Base-by-base conservation (phyloP, 2,329 filamentous ascomycete genomes). In the Pseudogymnoascus sp. region DNA sequence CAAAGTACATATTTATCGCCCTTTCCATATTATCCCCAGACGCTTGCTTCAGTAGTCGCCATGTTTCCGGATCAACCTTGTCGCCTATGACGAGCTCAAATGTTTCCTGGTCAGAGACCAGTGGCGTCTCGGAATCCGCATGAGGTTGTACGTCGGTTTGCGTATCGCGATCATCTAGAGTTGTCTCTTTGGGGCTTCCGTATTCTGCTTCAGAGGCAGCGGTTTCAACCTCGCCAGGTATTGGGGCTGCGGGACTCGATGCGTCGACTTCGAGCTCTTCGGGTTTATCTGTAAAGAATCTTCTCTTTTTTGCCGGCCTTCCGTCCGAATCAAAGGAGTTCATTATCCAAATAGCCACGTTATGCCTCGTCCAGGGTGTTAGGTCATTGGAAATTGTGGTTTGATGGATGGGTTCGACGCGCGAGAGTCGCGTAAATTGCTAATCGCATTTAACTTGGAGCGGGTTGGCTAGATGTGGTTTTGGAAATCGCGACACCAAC, bases 1-100 rank as follows among this genome's bases (percentile, higher is more conserved):
- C 86, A 64, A 87, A 83, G 69, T 86, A 89, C 82, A 87, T 87
- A 63, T 87, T 87, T 62, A 87, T 81, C 5, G 86, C 86, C 64
- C 79, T 78, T 68, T 87, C 82, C 13, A 88, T 76, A 64, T 85
- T 78, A 60, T 82, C 75, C 25, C 80, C 80, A 61, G 84, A 87
- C 45, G 78, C 77, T 7, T 79, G 74, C n/a, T 77, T 77, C 18
- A 89, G 78, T 3, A 77, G 71, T 5, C 74, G 73, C 58, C 88
- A 68, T 0, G 78, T 73, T 25, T 82, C 76, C 0, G 75, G 63
- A 5, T 76, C 71, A 18, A 88, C 76, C 60, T 81, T 80, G 62
- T 82, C 79, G 36, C 85, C 85, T 21, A 88, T 74, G 64, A 88
- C 81, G 62, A 74, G 77, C 68, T 87, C 80, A 61, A 89, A 86